Base-by-base conservation (phyloP, 169 alveolate species). In the Eimeria acervulina region DNA sequence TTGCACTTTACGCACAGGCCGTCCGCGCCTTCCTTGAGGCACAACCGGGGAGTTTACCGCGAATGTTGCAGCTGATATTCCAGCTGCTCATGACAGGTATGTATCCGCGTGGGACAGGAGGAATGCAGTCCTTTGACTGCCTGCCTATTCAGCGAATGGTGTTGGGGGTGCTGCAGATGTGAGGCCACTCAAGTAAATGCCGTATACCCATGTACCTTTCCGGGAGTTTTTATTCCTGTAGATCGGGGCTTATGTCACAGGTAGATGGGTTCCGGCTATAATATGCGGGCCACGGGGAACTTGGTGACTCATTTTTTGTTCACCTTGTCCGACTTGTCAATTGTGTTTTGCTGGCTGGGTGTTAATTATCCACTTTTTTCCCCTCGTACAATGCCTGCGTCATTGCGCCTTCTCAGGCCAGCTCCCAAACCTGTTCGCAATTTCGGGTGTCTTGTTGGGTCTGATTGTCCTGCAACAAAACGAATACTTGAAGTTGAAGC, bases 401-500 rank as follows among this genome's bases (percentile, higher is more conserved):
- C 12, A 8, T 28, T 31, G 47, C 26, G 47, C n/a, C 47, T 10
- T 68, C 51, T 21, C 92, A 95, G 99, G 99, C 68, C 99, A 98
- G 74, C 97, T 98, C 90, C 97, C 98, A 63, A 96, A 98, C 78
- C 97, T 99, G 61, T 98, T 99, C 99, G 97, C 98, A 78, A 96
- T 98, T 95, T 98, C 99, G 44, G 96, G 99, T 44, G 99, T 99
- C n/a, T 95, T 98, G 51, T 96, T 98, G 91, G 99, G 99, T 7
- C 95, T 98, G 96, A 98, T 98, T 55, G 95, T 98, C 55, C 97
- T 98, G 89, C 97, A 94, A 42, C 78, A 74, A 21, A 47, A 93
- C 40, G 95, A 83, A 42, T 93, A 61, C 91, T 66, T 93, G 68
- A 42, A 52, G 63, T 51, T 96, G 33, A 93, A 96, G 84, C 93